Base-by-base conservation (phyloP, 2,329 filamentous ascomycete genomes). In the Fusarium sp. region DNA sequence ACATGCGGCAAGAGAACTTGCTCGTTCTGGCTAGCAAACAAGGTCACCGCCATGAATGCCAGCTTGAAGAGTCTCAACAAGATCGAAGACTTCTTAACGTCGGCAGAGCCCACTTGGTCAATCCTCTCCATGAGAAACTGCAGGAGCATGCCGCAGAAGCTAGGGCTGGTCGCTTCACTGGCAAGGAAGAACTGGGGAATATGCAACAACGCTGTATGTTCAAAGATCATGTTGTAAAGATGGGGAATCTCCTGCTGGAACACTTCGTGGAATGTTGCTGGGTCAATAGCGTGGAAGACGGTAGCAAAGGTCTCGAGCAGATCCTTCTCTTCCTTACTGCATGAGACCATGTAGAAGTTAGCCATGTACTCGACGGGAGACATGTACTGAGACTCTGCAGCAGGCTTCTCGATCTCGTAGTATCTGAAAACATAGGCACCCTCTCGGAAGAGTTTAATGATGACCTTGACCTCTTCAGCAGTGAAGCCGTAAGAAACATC, bases 41-140 rank as follows among this genome's bases (percentile, higher is more conserved):
- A 87, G 0, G 96, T 99, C 42, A 99, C 96, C 0, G 97, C 97
- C 96, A 99, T 99, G 82, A 99, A 99, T 1, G 96, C 97, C 60
- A 99, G 85, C 84, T 99, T 99, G 86, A 98, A 99, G 61, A 99
- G 90, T 64, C 97, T 90, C 60, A 99, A 85, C 37, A 99, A 85
- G 57, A 99, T 98, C 7, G 95, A 96, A 0, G 96, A 96, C 82
- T 96, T 97, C 80, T 94, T 95, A 62, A 96, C 92, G 82, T 99
- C 95, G 9, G 93, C 92, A 1, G 94, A 96, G 24, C 96, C 96
- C 50, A 99, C 95, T 80, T 99, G 94, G 72, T 97, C 93, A 67
- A 99, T 97, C 62, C 94, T 93, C 77, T 96, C 93, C 96, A 99
- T 99, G 69, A 99, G 87, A 80, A 99, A 99, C 75, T 97, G 94